Conservation (phyloP, 352 stramenopile species). For the Blastocystis sp. region DNA sequence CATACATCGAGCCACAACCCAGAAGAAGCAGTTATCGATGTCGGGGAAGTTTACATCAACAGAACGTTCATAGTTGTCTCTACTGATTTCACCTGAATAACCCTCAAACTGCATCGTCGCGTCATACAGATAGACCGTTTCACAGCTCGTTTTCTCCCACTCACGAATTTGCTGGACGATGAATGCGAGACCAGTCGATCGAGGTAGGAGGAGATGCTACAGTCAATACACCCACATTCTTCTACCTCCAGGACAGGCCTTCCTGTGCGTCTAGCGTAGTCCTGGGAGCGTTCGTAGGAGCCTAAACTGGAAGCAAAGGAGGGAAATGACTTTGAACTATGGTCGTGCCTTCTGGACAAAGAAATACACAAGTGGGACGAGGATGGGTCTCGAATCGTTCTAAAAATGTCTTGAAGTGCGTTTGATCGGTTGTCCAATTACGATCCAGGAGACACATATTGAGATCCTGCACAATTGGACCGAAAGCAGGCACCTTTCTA, state of each 20-base stretch:
- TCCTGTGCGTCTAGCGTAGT: background rate
- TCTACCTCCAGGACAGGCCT: background rate
- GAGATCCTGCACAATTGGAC: constrained; percentile 22
- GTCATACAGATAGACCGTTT: constrained; percentile 44
- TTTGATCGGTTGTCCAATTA: constrained; percentile 15
- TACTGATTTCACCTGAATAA: constrained; percentile 16
- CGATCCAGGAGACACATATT: constrained; percentile 51
- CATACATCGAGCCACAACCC: background rate
- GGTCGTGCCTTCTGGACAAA: constrained; percentile 36
- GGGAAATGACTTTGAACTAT: background rate
- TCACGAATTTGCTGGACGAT: constrained; percentile 15
- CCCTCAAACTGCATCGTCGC: constrained; percentile 55
- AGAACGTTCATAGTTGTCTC: background rate
- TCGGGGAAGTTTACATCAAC: constrained; percentile 34
- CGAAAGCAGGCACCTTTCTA: constrained; percentile 31
- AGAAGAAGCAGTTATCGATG: constrained; percentile 27
- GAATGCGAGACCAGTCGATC: constrained; percentile 28
- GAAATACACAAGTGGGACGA: constrained; percentile 16
- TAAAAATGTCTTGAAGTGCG: constrained; percentile 17
- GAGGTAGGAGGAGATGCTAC: constrained; percentile 32
- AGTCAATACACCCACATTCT: background rate
- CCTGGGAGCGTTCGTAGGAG: background rate
- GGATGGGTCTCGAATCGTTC: constrained; percentile 13
- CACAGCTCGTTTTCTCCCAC: constrained; percentile 35
- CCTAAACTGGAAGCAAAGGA: background rate